Evolutionary conservation across 148 eudicot genomes (phyloP), one percentile per base, ranked within the genome.

Genomic region (Chenopodium berlandieri): DNA sequence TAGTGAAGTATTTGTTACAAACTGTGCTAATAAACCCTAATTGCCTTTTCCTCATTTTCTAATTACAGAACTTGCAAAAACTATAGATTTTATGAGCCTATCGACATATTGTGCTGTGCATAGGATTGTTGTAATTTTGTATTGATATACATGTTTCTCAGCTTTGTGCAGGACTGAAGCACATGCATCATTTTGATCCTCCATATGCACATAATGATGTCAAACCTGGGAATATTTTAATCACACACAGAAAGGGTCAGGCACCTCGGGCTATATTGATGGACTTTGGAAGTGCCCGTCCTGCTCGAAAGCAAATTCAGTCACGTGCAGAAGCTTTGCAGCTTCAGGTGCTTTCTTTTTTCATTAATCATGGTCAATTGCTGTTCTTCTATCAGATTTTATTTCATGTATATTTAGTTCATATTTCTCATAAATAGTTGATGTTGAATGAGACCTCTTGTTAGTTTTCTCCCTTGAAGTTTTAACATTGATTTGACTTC

Each of bases 181-280:
- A 96, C 84, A 96, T 96, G 99, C 99, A 96, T 85, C 86, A 81
- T 78, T 88, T 94, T 77, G 94, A 94, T 40, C 92, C 99, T 76
- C 94, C 98, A 78, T 90, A 94, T 89, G 99, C 98, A 32, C 99
- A 96, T 82, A 96, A 96, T 85, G 99, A 96, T 90, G 94, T 96
- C 70, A 96, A 96, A 81, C 97, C 99, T 32, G 98, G 95, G 65
- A 96, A 96, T 87, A 92, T 96, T 73, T 89, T 93, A 86, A 63
- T 96, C 81, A 94, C 98, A 56, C 87, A 88, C 78, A 86, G 86
- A 80, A 92, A 89, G 90, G 99, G 99, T 34, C 89, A 94, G 72
- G 81, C 94, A 70, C 99, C 99, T 78, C 82, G 91, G 65, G 92
- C 96, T 20, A 86, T 89, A 78, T 84, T 96, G 87, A 96, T 96